Conservation (phyloP, 192 early-diverging fungal genomes). For the Rhizophagus prolifer region DNA sequence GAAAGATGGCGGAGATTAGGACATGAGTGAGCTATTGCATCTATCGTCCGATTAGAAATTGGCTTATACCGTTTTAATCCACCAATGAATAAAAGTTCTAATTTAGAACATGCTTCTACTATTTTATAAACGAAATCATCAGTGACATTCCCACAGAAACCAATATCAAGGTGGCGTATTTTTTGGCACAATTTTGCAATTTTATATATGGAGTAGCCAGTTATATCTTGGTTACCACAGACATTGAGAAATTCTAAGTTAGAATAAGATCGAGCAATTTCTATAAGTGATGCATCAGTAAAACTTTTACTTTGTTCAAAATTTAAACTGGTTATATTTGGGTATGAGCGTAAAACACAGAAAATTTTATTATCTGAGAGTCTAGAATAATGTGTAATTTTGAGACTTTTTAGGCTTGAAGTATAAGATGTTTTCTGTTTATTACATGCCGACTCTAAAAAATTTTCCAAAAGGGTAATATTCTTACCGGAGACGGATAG, state of each 20-base stretch:
- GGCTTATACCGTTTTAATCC: slow-evolving; percentile 1
- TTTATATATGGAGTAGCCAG: not conserved
- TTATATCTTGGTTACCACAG: no score
- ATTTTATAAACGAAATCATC: not conserved
- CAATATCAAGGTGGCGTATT: not conserved
- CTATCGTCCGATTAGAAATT: slow-evolving; percentile 20
- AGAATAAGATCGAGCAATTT: not conserved
- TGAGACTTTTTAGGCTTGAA: not conserved
- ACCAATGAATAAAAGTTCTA: slow-evolving; percentile 4
- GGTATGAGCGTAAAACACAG: not conserved
- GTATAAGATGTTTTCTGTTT: not conserved
- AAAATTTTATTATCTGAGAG: slow-evolving; percentile 18
- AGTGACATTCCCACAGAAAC: not conserved
- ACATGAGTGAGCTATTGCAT: slow-evolving; percentile 18
- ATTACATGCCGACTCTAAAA: no score
- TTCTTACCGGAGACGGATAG: no score
- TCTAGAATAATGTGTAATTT: slow-evolving; percentile 17
- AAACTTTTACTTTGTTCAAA: slow-evolving; percentile 11
- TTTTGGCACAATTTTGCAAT: slow-evolving; percentile 22
- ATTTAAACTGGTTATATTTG: not conserved
- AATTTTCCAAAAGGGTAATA: no score
- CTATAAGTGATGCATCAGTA: slow-evolving; percentile 9
- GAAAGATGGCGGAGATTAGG: slow-evolving; percentile 11
- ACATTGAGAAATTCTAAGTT: not conserved
- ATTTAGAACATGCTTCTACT: not conserved